Base-by-base conservation (phyloP, 371 early-diverging fungal species). In the Zychaea mexicana region DNA sequence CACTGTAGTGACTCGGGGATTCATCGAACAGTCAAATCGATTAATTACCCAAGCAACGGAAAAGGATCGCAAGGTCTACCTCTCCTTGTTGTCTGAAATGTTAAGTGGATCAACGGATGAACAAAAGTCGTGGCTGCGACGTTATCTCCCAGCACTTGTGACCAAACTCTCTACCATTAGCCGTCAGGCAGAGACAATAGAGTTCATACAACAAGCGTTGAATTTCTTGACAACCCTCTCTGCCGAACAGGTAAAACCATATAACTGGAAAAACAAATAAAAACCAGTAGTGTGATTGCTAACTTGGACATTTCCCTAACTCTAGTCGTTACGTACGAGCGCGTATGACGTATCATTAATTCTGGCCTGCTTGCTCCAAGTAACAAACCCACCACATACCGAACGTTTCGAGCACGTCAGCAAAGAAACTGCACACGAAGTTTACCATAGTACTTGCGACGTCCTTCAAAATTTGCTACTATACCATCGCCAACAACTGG, bases 401-500 rank as follows among this genome's bases (percentile, higher is more conserved):
- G 64, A 74, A 28, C 61, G 61, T 30, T 67, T 73, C 42, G 62
- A 60, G 30, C 46, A 31, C 13, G 33, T 49, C 61, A n/a, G 65
- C 45, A 30, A 24, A 47, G 49, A 42, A 6, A 57, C 45, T 4
- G 83, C 81, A 1, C 64, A 71, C 22, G 60, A 31, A 3, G 55
- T 84, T 13, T 83, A 83, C 64, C 66, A 72, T 22, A 72, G 73
- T 12, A 39, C 83, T n/a, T 84, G 83, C 39, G 58, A 69, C 15
- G 63, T 84, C 15, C 65, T 87, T 33, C 72, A 73, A 6, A 81
- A 79, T 28, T 56, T 85, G 9, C 66, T 78, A 6, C 66, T 75
- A 3, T 73, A 76, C 54, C 79, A 81, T 28, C 83, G 82, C 46
- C 81, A 82, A 21, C 73, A 75, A 22, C 64, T 85, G 19, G 70